Conservation (phyloP, 208 protist genomes). For the Trypanosoma melophagium region DNA sequence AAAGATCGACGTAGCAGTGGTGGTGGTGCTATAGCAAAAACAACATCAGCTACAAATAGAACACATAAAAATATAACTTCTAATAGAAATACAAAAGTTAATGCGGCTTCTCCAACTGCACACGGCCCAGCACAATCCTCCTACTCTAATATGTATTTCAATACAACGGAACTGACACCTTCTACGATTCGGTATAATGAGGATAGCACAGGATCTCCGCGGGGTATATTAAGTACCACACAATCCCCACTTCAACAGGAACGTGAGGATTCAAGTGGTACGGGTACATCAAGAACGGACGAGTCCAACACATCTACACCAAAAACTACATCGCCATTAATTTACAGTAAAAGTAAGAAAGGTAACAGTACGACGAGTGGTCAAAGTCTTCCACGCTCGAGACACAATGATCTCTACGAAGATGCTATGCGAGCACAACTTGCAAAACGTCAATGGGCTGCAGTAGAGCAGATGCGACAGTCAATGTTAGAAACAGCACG, state of each 20-base stretch:
- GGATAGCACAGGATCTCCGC: conserved; percentile 14
- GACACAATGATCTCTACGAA: conserved; percentile 48
- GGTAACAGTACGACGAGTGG: neutral
- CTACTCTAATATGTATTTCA: neutral
- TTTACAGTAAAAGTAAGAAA: too few species aligned
- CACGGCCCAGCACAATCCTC: neutral
- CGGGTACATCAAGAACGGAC: neutral
- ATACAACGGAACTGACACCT: conserved; percentile 10
- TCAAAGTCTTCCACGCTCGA: neutral
- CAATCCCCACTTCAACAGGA: neutral
- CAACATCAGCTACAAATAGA: neutral
- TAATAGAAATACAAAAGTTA: neutral
- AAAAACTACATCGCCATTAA: neutral
- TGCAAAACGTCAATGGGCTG: conserved; percentile 80
- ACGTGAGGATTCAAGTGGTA: neutral
- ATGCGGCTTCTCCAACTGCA: neutral
- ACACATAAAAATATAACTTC: neutral
- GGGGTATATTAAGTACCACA: neutral
- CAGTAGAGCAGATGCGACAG: conserved; percentile 70
- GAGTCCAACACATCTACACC: neutral
- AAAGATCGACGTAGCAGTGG: neutral
- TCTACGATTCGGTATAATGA: conserved; percentile 30
- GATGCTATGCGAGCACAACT: conserved; percentile 71
- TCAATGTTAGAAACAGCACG: conserved; percentile 60
- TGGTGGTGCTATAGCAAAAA: neutral